Conservation (phyloP, 1,139 yeast species). For the Protomyces arabidopsidicola region DNA sequence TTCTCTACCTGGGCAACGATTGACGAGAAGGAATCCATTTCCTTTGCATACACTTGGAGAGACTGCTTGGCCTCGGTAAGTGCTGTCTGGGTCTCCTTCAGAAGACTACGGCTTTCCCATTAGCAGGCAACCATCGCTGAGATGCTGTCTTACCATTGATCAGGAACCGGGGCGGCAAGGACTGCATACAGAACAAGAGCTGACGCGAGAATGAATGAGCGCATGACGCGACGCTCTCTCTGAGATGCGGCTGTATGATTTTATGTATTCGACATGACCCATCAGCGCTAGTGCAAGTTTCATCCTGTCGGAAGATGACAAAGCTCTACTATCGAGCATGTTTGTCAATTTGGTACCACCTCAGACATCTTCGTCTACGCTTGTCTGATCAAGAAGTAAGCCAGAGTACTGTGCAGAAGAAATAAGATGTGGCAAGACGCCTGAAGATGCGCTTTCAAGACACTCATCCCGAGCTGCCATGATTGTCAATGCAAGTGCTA, state of each 20-base stretch:
- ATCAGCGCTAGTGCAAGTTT: too few species aligned
- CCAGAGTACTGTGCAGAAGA: neutral
- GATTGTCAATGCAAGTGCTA: constrained; percentile 19
- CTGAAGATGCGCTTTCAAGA: neutral
- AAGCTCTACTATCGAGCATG: too few species aligned
- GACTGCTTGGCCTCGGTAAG: neutral
- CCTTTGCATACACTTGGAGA: neutral
- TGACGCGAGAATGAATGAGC: too few species aligned
- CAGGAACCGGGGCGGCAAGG: too few species aligned
- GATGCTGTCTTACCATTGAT: too few species aligned
- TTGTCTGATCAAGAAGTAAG: neutral
- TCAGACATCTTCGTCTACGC: neutral
- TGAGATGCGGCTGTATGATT: too few species aligned
- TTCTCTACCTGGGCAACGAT: neutral
- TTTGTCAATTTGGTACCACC: neutral
- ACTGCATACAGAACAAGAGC: too few species aligned
- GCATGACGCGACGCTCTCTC: too few species aligned
- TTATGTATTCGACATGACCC: too few species aligned
- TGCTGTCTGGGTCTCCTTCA: neutral
- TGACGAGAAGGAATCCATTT: neutral
- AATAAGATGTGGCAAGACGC: neutral
- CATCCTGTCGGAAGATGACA: too few species aligned
- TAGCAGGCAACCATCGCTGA: too few species aligned
- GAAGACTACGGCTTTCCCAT: neutral
- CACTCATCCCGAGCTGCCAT: constrained; percentile 36